A percentile compares a stretch with the other conserved stretches of the same genome.
Conservation (phyloP, 352 stramenopile genomes). For the Pythium biforme region DNA sequence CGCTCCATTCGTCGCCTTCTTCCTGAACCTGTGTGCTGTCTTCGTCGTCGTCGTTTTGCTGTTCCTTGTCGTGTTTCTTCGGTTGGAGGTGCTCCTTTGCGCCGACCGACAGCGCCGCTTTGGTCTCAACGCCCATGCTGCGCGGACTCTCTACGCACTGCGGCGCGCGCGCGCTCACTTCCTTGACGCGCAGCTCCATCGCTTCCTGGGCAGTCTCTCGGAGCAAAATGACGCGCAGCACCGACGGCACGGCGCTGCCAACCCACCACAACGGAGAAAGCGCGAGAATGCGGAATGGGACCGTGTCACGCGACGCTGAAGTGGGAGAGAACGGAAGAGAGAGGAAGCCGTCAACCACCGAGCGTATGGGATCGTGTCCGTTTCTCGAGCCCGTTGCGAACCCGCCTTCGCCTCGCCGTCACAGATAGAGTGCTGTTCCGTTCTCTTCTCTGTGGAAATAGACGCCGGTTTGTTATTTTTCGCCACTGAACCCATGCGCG, state of each 20-base stretch:
- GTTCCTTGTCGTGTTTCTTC: background rate
- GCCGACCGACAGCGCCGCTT: background rate
- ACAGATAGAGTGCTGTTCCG: background rate
- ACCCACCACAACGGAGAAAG: background rate
- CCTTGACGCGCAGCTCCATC: slow-evolving; percentile 6
- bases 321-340: background rate
- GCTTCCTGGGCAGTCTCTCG: background rate
- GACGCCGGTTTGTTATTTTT: background rate
- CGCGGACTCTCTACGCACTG: background rate
- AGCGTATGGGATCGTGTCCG: slow-evolving; percentile 10
- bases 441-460: slow-evolving; percentile 1
- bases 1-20: slow-evolving; percentile 8
- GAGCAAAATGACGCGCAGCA: background rate
- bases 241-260: background rate
- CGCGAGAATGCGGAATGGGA: slow-evolving; percentile 5
- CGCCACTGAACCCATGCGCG: slow-evolving; percentile 6
- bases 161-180: slow-evolving; percentile 4
- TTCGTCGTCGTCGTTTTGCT: slow-evolving; percentile 10
- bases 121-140: background rate
- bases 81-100: background rate
- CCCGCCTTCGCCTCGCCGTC: background rate
- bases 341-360: background rate
- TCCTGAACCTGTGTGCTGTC: slow-evolving; percentile 1
- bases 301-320: slow-evolving; percentile 3
- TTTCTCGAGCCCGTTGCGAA: slow-evolving; percentile 6